Evolutionary conservation across 2,329 filamentous ascomycete genomes (phyloP), one percentile per base, ranked within the genome.

Genomic region (Fusarium udum): DNA sequence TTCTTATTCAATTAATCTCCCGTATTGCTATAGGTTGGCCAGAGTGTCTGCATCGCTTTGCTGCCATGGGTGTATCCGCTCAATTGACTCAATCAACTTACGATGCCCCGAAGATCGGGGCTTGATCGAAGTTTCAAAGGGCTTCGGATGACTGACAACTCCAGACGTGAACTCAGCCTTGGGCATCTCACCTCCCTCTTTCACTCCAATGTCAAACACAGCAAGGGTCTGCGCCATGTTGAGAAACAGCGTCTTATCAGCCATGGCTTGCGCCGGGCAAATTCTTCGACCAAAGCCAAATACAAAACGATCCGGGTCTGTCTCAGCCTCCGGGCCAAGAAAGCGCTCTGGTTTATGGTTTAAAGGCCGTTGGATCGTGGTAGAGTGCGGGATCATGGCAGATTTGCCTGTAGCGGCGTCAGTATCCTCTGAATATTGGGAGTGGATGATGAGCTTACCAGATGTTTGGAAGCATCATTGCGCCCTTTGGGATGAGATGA

Each of bases 171-270:
- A 73, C 28, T 53, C 40, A 11, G 26, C 52, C 34, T 22, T 40
- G 6, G 40, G 26, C n/a, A 43, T 36, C 10, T 65, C 24, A 7
- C 16, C 26, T 12, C 49, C 39, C 5, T 46, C 32, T 20, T 43
- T 45, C 7, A 51, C 14, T 9, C 28, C 61, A 7, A 87, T 80
- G 11, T 80, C 77, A 61, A 88, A 88, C 0, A 84, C 85, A 0
- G 87, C 80, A 6, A 90, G 78, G 0, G 81, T 78, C 43, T 85
- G 85, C 1, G 80, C 85, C 28, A 82, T 71, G 7, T 68, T 82
- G 22, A 83, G 68, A 59, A 77, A 83, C 5, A 82, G 22, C 12
- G 77, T 71, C 8, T 75, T 62, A 20, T 78, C 75, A 1, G 80
- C 77, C 14, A 83, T 67, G 26, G 74, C 65, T 1, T 75, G 74